Evolutionary conservation across 164 flowering plant genomes (phyloP).

Genomic region (Houttuynia cordata): DNA sequence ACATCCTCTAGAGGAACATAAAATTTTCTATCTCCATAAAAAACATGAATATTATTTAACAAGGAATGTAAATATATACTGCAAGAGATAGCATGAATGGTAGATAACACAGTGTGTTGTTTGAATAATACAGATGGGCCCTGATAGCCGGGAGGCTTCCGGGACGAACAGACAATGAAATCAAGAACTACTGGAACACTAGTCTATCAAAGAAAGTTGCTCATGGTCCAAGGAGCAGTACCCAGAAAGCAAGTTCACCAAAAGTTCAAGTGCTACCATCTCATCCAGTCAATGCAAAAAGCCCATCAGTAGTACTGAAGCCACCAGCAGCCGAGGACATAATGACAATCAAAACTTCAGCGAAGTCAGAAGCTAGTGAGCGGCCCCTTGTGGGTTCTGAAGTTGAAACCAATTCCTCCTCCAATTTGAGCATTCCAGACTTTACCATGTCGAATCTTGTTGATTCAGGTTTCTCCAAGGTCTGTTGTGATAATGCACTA

Average conservation of each 20-base stretch:
- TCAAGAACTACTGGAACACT: slow-evolving; percentile 26
- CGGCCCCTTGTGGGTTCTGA: neutral
- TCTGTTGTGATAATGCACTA: neutral
- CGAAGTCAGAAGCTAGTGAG: neutral
- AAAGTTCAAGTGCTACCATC: neutral
- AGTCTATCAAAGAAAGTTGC: slow-evolving; percentile 11
- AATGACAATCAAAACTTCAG: neutral
- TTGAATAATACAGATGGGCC: slow-evolving; percentile 13
- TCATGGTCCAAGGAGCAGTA: slow-evolving; percentile 3
- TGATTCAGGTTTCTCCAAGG: neutral
- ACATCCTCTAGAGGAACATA: too few relatives aligned
- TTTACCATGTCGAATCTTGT: neutral
- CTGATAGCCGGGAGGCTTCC: slow-evolving; percentile 20
- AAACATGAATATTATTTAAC: too few relatives aligned
- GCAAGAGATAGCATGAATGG: too few relatives aligned
- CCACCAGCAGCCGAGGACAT: neutral
- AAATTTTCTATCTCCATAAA: too few relatives aligned
- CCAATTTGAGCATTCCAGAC: neutral
- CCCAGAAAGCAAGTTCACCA: neutral
- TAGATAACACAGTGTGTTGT: too few relatives aligned
- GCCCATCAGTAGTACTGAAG: neutral
- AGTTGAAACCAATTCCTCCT: neutral
- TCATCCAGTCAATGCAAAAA: slow-evolving; percentile 10
- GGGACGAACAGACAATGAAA: slow-evolving; percentile 25
- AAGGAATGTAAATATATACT: too few relatives aligned